Evolutionary conservation across 768 basidiomycete species (phyloP).

Genomic region (Pleurotus citrinopileatus): DNA sequence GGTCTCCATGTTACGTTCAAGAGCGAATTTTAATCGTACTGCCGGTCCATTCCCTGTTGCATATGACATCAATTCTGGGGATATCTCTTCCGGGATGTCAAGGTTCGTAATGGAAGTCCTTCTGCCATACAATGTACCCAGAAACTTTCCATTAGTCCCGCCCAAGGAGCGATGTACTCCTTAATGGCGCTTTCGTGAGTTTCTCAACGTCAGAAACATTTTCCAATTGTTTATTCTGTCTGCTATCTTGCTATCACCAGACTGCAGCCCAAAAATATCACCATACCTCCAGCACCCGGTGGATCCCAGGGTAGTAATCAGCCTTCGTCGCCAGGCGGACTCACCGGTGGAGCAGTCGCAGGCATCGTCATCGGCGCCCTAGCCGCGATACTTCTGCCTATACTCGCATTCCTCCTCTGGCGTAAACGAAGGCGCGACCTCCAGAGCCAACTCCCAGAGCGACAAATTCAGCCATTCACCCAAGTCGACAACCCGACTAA

Average conservation of each 20-base stretch:
- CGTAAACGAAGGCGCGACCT: background rate
- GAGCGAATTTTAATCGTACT: constrained; percentile 18
- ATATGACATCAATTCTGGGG: constrained; percentile 21
- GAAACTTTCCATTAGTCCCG: constrained; percentile 20
- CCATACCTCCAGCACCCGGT: background rate
- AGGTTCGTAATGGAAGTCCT: constrained; percentile 11
- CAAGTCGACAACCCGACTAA: background rate
- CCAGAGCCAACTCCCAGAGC: background rate
- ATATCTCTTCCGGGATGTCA: constrained; percentile 14
- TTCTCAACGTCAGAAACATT: background rate
- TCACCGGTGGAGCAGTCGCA: background rate
- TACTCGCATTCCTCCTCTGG: constrained; percentile 3
- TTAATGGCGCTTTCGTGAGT: constrained; percentile 18
- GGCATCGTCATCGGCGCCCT: constrained; percentile 1
- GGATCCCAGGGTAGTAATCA: background rate
- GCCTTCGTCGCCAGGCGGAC: background rate
- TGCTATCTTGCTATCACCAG: background rate
- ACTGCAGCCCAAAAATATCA: background rate
- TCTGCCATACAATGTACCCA: too few relatives aligned
- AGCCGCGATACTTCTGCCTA: background rate
- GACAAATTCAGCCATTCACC: background rate
- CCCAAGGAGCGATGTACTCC: constrained; percentile 30
- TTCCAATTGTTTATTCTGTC: background rate
- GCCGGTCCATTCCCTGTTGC: constrained; percentile 21
- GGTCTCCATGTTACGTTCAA: constrained; percentile 24